Evolutionary conservation across 352 stramenopile species (phyloP), one percentile per base, ranked within the genome.

Genomic region (Globisporangium uncinulatum): DNA sequence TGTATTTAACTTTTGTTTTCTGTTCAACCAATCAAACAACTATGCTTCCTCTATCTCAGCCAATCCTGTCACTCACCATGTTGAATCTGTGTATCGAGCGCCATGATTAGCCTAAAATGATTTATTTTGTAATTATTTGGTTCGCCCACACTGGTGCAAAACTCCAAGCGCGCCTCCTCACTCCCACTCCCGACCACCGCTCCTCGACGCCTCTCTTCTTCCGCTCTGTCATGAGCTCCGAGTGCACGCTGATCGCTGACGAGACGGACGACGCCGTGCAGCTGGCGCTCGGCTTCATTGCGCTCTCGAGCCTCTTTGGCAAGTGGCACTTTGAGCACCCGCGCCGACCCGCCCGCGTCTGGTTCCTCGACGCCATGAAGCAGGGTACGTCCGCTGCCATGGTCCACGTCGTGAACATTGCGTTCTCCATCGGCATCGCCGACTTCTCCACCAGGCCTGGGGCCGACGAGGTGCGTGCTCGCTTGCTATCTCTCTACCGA

Each of bases 321-420:
- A 93, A 93, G 53, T 87, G 83, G 79, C 71, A 84, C 59, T 81
- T 81, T 46, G 83, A 93, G 63, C 66, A 34, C 17, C 83, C 83
- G 19, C 80, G 81, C 9, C 69, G 83, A 31, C 56, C 83, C 15
- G 70, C 64, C n/a, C 66, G 76, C 57, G 71, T 93, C 57, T 93
- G 83, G 83, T 87, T 93, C 54, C 79, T 93, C 64, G 83, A 93
- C 58, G 83, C 83, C 52, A 86, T 87, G 68, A 93, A 93, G 60
- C 83, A 93, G 56, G 83, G 79, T 65, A 85, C 79, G 54, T 89
- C 78, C 15, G 83, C 83, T 19, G 74, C 73, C 3, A 87, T 93
- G 66, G 75, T 89, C 48, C 83, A 93, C 61, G 73, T 88, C 55
- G 69, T 89, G 54, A 93, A 93, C 61, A 87, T 93, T 57, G 50